These are phyloP conservation scores for Cystoisospora suis DNA, from an alignment of 169 alveolate species.

Conservation along the genomic window DNA sequence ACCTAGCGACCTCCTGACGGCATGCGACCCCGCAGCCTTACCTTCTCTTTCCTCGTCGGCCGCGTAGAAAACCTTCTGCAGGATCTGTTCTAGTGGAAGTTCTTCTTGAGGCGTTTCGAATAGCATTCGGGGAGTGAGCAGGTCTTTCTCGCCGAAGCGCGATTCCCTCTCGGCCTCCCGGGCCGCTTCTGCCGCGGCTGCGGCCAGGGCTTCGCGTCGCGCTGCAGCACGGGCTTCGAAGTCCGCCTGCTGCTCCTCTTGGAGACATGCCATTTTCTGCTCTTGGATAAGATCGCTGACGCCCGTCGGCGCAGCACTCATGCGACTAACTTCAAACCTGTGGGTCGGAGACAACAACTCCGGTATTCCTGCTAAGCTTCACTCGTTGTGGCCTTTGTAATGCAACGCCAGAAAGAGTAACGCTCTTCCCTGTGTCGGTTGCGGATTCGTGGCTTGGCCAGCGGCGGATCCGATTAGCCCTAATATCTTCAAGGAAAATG, in stretches of 20 bases:
- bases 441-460: no score
- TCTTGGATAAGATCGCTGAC: slow-evolving; percentile 32
- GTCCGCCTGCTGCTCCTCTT: slow-evolving; percentile 27
- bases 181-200: not conserved
- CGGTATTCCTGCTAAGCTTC: no score
- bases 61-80: slow-evolving; percentile 55
- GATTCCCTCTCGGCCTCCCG: not conserved
- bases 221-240: not conserved
- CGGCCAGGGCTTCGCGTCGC: slow-evolving; percentile 35
- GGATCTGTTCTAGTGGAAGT: slow-evolving; percentile 13
- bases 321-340: slow-evolving; percentile 62
- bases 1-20: no score
- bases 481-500: no score
- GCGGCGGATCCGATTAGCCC: no score
- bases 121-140: slow-evolving; percentile 60
- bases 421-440: no score
- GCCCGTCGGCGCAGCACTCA: slow-evolving; percentile 33
- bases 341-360: not conserved
- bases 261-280: slow-evolving; percentile 47
- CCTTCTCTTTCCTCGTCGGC: slow-evolving; percentile 62
- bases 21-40: not conserved
- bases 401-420: no score
- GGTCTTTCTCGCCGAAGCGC: not conserved
- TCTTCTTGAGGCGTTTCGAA: slow-evolving; percentile 47
- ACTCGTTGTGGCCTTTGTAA: no score